A percentile compares a stretch with the other conserved stretches of the same genome.
Evolutionary conservation across 108 stramenopile genomes (phyloP).

Genomic region (Cyclotella sp.): DNA sequence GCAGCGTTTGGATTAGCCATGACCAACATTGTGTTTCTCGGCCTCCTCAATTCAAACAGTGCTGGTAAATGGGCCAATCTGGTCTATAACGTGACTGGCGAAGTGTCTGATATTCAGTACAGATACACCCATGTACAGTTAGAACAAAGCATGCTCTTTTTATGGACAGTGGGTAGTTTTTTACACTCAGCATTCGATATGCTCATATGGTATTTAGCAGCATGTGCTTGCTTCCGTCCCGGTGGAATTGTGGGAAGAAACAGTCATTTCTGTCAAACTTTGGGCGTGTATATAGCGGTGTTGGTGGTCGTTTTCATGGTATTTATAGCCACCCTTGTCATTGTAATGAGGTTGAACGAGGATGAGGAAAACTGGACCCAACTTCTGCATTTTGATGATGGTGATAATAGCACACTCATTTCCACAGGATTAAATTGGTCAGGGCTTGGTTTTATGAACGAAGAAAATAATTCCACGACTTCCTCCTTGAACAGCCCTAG

Average conservation of each 20-base stretch:
- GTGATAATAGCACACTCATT: not conserved
- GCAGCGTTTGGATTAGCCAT: slow-evolving; percentile 74
- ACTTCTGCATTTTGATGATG: slow-evolving; percentile 9
- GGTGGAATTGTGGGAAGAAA: slow-evolving; percentile 43
- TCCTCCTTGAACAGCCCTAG: not conserved
- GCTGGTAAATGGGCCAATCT: slow-evolving; percentile 25
- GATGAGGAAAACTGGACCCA: slow-evolving; percentile 30
- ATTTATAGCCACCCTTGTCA: slow-evolving; percentile 59
- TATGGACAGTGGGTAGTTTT: slow-evolving; percentile 81
- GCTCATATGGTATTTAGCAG: slow-evolving; percentile 76
- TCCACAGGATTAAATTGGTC: not conserved
- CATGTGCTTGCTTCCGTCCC: slow-evolving; percentile 74
- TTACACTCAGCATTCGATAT: slow-evolving; percentile 75
- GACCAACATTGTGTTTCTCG: slow-evolving; percentile 76
- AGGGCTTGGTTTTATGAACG: not conserved
- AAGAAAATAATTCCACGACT: slow-evolving; percentile 25
- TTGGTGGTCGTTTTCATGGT: slow-evolving; percentile 39
- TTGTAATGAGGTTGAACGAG: slow-evolving; percentile 62
- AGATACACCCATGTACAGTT: slow-evolving; percentile 46
- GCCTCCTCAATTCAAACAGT: slow-evolving; percentile 46
- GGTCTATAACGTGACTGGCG: slow-evolving; percentile 38
- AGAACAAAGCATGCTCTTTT: slow-evolving; percentile 61
- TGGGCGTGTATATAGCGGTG: slow-evolving; percentile 54
- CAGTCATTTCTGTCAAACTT: slow-evolving; percentile 39
- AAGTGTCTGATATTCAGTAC: slow-evolving; percentile 21